Base-by-base conservation (phyloP, 306 rosid genomes). In the Ormosia semicastrata region DNA sequence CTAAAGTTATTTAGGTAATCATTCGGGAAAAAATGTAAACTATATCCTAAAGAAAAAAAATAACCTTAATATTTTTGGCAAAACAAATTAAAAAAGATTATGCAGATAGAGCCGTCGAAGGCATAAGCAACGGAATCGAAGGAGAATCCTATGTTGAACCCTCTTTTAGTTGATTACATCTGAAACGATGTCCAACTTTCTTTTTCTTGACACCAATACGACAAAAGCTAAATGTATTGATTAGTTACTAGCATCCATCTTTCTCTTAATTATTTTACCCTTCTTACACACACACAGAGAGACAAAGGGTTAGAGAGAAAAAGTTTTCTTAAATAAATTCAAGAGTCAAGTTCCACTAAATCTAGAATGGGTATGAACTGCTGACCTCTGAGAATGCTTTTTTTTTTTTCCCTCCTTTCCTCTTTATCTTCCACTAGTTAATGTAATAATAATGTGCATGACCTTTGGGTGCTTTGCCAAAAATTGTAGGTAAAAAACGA, bases 61-160 rank as follows among this genome's bases (percentile, higher is more conserved):
- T n/a, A n/a, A 3, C 17, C 56, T 49, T 49, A 12, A 49, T 49
- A 49, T 13, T 12, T 49, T 12, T 49, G 17, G 7, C 7, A 13
- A 12, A 49, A 4, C 17, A 49, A 49, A 56, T 56, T 0, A 7
- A 57, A 53, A 56, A 63, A 12, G 2, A 7, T 0, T 64, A 8
- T 36, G 11, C 0, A 64, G 7, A 10, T 17, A 44, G 73, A 67
- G 69, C 47, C 41, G 71, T 69, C 18, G n/a, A 57, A 70, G 59
- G 71, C 77, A 71, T 70, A 70, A 46, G 59, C 17, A 80, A 80
- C 0, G 39, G 63, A 80, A 57, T 80, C 64, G 46, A 80, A 46
- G 40, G 8, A 50, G 84, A 62, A 81, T 81, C 84, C 84, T 47
- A 80, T 73, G 84, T 8, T 7, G 24, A 34, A 59, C 2, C 13